Evolutionary conservation across 2,329 filamentous ascomycete genomes (phyloP).

Genomic region (Aspergillus versicolor): DNA sequence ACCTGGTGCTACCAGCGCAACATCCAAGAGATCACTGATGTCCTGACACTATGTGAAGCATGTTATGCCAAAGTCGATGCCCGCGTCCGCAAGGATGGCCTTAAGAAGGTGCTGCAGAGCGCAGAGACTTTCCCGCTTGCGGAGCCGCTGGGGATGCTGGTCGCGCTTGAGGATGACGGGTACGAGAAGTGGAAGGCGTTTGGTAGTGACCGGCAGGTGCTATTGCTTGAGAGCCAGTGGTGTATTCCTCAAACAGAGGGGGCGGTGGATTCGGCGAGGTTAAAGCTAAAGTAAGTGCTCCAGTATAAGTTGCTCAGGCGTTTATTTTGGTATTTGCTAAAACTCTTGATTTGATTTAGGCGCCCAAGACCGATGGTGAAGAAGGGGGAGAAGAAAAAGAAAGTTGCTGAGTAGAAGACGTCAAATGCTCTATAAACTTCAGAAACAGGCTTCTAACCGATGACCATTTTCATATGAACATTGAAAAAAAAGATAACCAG

Average conservation of each 20-base stretch:
- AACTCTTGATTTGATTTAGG: background rate
- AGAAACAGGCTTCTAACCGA: too few relatives aligned
- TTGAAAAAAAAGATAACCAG: too few relatives aligned
- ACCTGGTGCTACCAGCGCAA: background rate
- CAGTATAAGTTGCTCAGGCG: too few relatives aligned
- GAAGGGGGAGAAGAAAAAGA: background rate
- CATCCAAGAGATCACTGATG: background rate
- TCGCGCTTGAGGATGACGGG: background rate
- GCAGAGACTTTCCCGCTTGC: background rate
- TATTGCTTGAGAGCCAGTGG: background rate
- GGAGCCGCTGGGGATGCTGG: background rate
- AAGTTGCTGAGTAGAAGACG: background rate
- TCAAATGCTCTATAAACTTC: too few relatives aligned
- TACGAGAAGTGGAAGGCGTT: background rate
- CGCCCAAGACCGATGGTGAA: background rate
- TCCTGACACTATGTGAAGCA: background rate
- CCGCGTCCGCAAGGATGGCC: background rate
- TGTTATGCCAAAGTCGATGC: background rate
- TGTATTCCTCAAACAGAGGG: background rate
- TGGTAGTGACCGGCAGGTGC: background rate
- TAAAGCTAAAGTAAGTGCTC: background rate
- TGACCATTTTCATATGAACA: too few relatives aligned
- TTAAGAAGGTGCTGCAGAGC: background rate
- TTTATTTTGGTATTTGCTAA: background rate
- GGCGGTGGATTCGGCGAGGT: background rate